These are phyloP conservation scores for Fusarium sp. DNA, from an alignment of 2,329 filamentous ascomycete species.

Conservation along the genomic window DNA sequence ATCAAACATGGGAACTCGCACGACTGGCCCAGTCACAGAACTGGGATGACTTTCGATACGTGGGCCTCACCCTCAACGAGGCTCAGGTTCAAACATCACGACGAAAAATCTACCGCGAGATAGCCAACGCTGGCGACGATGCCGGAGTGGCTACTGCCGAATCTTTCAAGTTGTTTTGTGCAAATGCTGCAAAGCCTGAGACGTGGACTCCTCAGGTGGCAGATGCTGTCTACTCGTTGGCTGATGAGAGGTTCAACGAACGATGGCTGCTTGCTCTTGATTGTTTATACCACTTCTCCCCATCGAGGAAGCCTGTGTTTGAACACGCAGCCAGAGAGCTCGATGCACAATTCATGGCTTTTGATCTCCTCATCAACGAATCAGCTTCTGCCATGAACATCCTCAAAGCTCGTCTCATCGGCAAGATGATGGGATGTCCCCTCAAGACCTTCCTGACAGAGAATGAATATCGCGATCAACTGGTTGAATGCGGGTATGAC, in stretches of 20 bases:
- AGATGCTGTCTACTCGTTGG: slow-evolving; percentile 44
- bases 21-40: slow-evolving; percentile 37
- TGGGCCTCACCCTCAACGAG: slow-evolving; percentile 64
- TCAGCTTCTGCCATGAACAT: slow-evolving; percentile 44
- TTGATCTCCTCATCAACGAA: slow-evolving; percentile 62
- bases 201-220: slow-evolving; percentile 52
- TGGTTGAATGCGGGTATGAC: slow-evolving; percentile 62
- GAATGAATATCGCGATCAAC: slow-evolving; percentile 57
- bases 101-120: slow-evolving; percentile 45
- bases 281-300: slow-evolving; percentile 68
- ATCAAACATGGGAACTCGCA: slow-evolving; percentile 64
- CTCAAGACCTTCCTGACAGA: slow-evolving; percentile 61
- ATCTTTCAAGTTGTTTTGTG: slow-evolving; percentile 57
- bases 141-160: slow-evolving; percentile 11
- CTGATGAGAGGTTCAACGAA: slow-evolving; percentile 44
- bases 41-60: slow-evolving; percentile 55
- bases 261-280: slow-evolving; percentile 68
- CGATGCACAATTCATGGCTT: slow-evolving; percentile 64
- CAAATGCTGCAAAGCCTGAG: slow-evolving; percentile 61
- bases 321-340: slow-evolving; percentile 54
- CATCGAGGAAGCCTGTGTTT: slow-evolving; percentile 62
- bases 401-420: slow-evolving; percentile 55
- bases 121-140: slow-evolving; percentile 6
- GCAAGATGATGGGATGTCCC: slow-evolving; percentile 61
- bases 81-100: slow-evolving; percentile 57